Conservation (phyloP, 2,329 filamentous ascomycete genomes). For the Claviceps lovelessii region DNA sequence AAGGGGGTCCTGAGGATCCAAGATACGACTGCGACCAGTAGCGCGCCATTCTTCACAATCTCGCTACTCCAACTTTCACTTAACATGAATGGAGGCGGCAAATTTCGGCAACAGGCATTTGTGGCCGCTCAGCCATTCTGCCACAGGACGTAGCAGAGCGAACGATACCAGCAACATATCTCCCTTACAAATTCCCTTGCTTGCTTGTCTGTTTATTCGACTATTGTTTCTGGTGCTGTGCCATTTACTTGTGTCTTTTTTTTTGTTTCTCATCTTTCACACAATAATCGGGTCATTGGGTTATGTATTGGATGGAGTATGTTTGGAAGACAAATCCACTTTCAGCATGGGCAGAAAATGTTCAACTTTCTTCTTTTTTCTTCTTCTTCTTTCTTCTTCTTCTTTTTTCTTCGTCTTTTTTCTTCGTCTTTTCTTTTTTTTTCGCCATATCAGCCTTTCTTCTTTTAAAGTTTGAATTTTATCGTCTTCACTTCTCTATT, state of each 20-base stretch:
- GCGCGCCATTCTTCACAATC: background rate
- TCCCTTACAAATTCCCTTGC: background rate
- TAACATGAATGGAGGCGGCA: background rate
- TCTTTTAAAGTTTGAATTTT: background rate
- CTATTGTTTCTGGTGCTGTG: background rate
- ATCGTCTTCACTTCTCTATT: slow-evolving; percentile 1
- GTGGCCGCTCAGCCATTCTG: background rate
- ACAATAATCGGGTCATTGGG: slow-evolving; percentile 16
- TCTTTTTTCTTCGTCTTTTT: background rate
- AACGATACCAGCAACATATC: background rate
- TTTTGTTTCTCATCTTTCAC: slow-evolving; percentile 8
- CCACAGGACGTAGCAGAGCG: background rate
- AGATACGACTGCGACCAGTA: background rate
- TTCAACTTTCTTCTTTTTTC: background rate
- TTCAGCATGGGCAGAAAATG: slow-evolving; percentile 1
- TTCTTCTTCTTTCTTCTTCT: background rate
- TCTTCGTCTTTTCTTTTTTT: too few species aligned
- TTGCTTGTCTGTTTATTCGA: background rate
- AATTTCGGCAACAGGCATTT: background rate
- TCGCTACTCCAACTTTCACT: background rate
- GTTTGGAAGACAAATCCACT: slow-evolving; percentile 19
- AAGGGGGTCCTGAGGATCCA: background rate
- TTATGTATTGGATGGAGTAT: slow-evolving; percentile 26
- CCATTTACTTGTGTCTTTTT: slow-evolving; percentile 2
- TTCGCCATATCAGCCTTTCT: slow-evolving; percentile 11